A percentile compares a stretch with the other conserved stretches of the same genome.
These are phyloP conservation scores for Ceratocystiopsis minuta DNA, from an alignment of 2,329 filamentous ascomycete genomes.

Conservation along the genomic window DNA sequence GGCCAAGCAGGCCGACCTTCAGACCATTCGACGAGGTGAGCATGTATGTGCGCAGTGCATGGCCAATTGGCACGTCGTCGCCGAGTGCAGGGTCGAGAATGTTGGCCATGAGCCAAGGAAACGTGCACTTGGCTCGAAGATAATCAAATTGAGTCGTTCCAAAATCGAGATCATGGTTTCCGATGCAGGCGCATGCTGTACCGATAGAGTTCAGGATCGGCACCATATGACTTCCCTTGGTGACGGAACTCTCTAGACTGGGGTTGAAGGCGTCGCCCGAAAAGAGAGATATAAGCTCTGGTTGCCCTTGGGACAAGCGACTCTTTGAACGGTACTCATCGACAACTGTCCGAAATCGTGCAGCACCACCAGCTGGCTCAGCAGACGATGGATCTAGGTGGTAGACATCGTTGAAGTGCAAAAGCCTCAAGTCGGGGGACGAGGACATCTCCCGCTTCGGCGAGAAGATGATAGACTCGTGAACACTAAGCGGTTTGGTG, in stretches of 20 bases:
- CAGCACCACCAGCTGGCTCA: constrained; percentile 66
- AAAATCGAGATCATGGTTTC: constrained; percentile 90
- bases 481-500: too few relatives aligned
- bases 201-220: constrained; percentile 62
- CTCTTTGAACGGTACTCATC: constrained; percentile 53
- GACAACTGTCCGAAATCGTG: constrained; percentile 62
- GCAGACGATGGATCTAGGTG: constrained; percentile 60
- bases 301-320: constrained; percentile 38
- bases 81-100: constrained; percentile 71
- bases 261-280: constrained; percentile 90
- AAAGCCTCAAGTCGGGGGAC: constrained; percentile 53
- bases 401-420: constrained; percentile 92
- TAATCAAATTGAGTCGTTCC: constrained; percentile 65
- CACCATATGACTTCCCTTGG: constrained; percentile 83
- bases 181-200: constrained; percentile 66
- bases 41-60: constrained; percentile 58
- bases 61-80: constrained; percentile 53
- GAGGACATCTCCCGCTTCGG: constrained; percentile 12
- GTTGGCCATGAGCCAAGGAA: constrained; percentile 83
- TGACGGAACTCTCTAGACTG: constrained; percentile 72
- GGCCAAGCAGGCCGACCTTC: constrained; percentile 68
- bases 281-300: constrained; percentile 60
- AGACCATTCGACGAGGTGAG: constrained; percentile 66
- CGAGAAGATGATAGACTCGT: constrained; percentile 14
- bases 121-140: constrained; percentile 55